Evolutionary conservation across 306 rosid genomes (phyloP), one percentile per base, ranked within the genome.

Genomic region (Cyclanthera cordifolia): DNA sequence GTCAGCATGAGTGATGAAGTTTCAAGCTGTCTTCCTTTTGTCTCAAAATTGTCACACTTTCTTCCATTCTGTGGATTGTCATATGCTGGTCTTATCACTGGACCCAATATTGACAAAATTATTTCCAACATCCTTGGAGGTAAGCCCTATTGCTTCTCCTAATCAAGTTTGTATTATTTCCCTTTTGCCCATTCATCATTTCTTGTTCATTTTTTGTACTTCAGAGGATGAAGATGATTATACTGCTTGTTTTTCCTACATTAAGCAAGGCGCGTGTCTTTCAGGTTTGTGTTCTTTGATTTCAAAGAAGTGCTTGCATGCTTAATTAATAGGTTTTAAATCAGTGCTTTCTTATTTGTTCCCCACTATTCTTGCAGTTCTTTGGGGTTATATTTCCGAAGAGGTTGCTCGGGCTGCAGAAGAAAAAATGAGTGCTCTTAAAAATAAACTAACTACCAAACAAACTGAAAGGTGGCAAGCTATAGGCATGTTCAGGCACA

Each of bases 401-500:
- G 85, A 74, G 64, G 81, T 85, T 80, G 87, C 80, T 60, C 53
- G 46, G 61, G 82, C 87, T 73, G 79, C 85, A 23, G 78, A 77
- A 67, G 90, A 81, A 79, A 83, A 86, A 72, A 57, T 93, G 73
- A 17, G 53, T 68, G 71, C 73, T 49, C 53, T 93, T 74, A 77
- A 80, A 77, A 79, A 80, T 69, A 86, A 86, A 72, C 95, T 90
- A 69, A 56, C 70, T 54, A 74, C 74, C 70, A 76, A 83, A 78
- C 91, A 49, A 64, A 80, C 75, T 41, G 79, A 80, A 82, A 88
- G 99, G 83, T 90, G 95, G 95, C 82, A 83, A 74, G 96, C 99
- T 70, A 68, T 93, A 72, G 91, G 95, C 85, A 79, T 77, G 81
- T 61, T 86, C 48, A 88, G 87, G 82, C 86, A 82, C 73, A 80